Percentiles rank a stretch among this genome's conserved stretches.
Evolutionary conservation across 768 basidiomycete genomes (phyloP).

Genomic region (Phylloporus scabripes): DNA sequence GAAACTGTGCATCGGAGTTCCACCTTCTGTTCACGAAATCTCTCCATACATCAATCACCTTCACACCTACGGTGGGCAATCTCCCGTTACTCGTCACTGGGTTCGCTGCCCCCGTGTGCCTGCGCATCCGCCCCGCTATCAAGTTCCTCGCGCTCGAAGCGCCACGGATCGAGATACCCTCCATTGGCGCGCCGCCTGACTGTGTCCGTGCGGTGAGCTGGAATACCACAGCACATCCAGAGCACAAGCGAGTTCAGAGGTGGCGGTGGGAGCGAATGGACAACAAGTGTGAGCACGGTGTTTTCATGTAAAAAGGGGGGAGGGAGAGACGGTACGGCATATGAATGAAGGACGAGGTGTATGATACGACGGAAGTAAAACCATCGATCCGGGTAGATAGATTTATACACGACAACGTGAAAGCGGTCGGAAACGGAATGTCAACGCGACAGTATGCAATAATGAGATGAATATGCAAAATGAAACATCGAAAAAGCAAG

Average conservation of each 20-base stretch:
- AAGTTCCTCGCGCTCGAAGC: constrained; percentile 43
- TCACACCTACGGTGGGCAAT: constrained; percentile 26
- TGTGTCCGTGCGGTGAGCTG: constrained; percentile 40
- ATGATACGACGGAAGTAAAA: constrained; percentile 8
- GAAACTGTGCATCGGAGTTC: constrained; percentile 60
- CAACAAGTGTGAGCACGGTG: constrained; percentile 35
- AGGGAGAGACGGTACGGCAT: constrained; percentile 3
- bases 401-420: constrained; percentile 15
- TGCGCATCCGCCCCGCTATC: constrained; percentile 51
- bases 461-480: constrained; percentile 23
- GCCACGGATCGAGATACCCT: constrained; percentile 61
- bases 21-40: constrained; percentile 70
- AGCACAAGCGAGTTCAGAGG: constrained; percentile 16
- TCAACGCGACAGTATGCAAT: constrained; percentile 20
- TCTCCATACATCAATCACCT: constrained; percentile 63
- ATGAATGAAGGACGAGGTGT: constrained; percentile 5
- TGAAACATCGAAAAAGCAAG: constrained; percentile 26
- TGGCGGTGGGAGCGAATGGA: constrained; percentile 28
- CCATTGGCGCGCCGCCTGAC: constrained; percentile 34
- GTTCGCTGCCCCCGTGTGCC: constrained; percentile 46
- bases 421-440: constrained; percentile 11
- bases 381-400: constrained; percentile 14
- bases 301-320: constrained; percentile 16
- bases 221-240: constrained; percentile 17
- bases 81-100: constrained; percentile 9